Conservation (phyloP, 2,329 filamentous ascomycete genomes). For the Botrytis sinoallii region DNA sequence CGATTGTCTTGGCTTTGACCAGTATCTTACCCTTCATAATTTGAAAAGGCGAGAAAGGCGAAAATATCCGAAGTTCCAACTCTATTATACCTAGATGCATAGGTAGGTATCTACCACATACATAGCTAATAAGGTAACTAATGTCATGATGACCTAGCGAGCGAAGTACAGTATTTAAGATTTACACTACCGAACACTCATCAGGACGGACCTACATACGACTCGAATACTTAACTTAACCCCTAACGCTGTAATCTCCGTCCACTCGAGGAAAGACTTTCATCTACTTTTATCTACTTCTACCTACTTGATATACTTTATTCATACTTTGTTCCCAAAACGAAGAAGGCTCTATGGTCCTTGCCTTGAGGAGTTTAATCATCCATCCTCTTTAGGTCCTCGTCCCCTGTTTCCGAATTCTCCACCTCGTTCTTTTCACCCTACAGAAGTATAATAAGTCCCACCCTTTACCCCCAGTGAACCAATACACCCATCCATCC, state of each 20-base stretch:
- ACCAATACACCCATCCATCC: not conserved
- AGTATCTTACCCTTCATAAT: not conserved
- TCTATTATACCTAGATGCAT: not conserved
- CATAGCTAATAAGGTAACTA: not conserved
- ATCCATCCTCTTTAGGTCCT: not conserved
- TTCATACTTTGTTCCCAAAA: not conserved
- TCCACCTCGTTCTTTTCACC: not conserved
- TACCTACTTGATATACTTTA: not conserved
- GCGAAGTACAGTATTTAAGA: not conserved
- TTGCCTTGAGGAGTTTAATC: not conserved
- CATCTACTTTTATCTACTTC: not conserved
- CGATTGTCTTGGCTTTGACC: conserved; percentile 9
- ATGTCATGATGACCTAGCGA: not conserved
- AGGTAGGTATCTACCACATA: not conserved
- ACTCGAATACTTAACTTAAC: not conserved
- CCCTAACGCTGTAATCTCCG: not conserved
- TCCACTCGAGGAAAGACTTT: not conserved
- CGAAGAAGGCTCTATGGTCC: not conserved
- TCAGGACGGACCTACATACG: not conserved
- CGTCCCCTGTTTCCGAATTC: not conserved
- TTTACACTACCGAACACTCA: not conserved
- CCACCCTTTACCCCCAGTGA: not conserved
- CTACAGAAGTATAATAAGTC: not conserved
- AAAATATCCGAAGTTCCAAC: not conserved
- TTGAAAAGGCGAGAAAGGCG: conserved; percentile 3